Conservation (phyloP, 139 green algal genomes). For the Bryopsis sp. region DNA sequence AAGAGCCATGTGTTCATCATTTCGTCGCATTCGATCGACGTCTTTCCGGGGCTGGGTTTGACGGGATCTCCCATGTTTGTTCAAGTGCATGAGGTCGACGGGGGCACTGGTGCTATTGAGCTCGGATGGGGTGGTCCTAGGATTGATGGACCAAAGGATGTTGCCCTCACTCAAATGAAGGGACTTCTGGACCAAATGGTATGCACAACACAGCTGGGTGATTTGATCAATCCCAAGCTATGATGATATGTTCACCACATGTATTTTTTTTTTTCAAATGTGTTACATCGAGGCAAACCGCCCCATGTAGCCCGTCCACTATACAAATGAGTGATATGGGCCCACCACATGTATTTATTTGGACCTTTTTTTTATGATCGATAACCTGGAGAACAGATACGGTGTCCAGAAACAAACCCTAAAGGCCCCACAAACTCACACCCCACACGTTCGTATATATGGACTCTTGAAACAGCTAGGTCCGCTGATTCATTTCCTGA, state of each 20-base stretch:
- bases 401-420: too few relatives aligned
- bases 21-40: constrained; percentile 3
- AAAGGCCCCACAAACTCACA: too few relatives aligned
- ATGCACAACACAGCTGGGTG: background rate
- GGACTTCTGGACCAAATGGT: background rate
- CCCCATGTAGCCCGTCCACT: too few relatives aligned
- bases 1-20: constrained; percentile 5
- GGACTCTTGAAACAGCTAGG: too few relatives aligned
- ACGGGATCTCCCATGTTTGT: constrained; percentile 2
- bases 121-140: constrained; percentile 10
- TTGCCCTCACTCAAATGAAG: background rate
- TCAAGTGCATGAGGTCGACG: background rate
- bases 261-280: too few relatives aligned
- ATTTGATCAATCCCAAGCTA: background rate
- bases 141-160: background rate
- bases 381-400: background rate
- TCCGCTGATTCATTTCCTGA: background rate
- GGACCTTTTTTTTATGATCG: background rate
- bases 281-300: too few relatives aligned
- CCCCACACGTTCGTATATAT: too few relatives aligned
- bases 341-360: constrained; percentile 1
- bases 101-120: background rate
- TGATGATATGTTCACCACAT: background rate
- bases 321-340: too few relatives aligned
- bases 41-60: constrained; percentile 13